A percentile compares a stretch with the other conserved stretches of the same genome.
Evolutionary conservation across 768 basidiomycete species (phyloP).

Genomic region (Panaeolus papilionaceus): DNA sequence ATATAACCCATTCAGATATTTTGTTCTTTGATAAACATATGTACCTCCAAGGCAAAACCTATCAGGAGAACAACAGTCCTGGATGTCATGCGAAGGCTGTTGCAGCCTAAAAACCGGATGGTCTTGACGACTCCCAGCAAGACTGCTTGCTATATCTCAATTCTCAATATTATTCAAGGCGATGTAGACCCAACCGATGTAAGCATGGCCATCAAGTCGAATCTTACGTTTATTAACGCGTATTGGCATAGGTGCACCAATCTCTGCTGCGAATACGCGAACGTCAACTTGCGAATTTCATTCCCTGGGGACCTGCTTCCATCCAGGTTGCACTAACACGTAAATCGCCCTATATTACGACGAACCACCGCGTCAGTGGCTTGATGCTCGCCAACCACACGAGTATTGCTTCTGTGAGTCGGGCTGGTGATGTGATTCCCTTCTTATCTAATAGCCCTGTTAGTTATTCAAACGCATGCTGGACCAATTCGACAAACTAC

Average conservation of each 20-base stretch:
- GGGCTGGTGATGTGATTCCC: constrained; percentile 13
- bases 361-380: constrained; percentile 94
- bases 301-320: constrained; percentile 98
- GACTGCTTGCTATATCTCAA: constrained; percentile 95
- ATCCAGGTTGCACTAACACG: constrained; percentile 97
- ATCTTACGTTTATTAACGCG: constrained; percentile 15
- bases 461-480: constrained; percentile 96
- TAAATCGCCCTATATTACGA: constrained; percentile 85
- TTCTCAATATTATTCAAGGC: constrained; percentile 97
- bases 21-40: background rate
- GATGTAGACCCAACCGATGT: constrained; percentile 99
- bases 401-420: constrained; percentile 90
- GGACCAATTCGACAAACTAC: constrained; percentile 90
- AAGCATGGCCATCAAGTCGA: constrained; percentile 32
- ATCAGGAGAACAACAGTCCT: constrained; percentile 96
- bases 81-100: constrained; percentile 96
- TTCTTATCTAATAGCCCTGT: constrained; percentile 13
- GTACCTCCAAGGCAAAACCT: constrained; percentile 75
- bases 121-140: constrained; percentile 94
- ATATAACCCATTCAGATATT: constrained; percentile 6
- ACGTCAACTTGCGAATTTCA: constrained; percentile 95
- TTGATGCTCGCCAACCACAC: constrained; percentile 99
- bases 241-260: constrained; percentile 84
- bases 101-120: constrained; percentile 99
- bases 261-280: constrained; percentile 96